Evolutionary conservation across 2,329 filamentous ascomycete genomes (phyloP), one percentile per base, ranked within the genome.

Genomic region (Exophiala bonariae): DNA sequence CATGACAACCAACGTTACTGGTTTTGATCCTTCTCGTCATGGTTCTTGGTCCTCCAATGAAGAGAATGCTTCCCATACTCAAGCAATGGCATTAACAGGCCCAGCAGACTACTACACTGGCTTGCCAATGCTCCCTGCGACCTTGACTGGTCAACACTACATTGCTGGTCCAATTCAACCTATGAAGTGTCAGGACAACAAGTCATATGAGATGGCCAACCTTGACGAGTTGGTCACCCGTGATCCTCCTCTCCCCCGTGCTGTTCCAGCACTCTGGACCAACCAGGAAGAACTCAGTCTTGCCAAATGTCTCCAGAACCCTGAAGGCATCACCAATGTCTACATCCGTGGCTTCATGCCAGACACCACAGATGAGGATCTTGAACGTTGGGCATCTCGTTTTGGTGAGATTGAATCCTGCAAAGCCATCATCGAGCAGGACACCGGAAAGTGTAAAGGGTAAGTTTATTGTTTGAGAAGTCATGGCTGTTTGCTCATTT

Each of bases 281-380:
- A 90, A 87, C 47, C 89, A 89, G 20, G 85, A 85, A 18, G 91
- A 92, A 47, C 88, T 96, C 77, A 91, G 87, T 33, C 81, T 97
- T 20, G 92, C 96, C 55, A 91, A 96, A 68, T 95, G 91, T 63
- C 77, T 99, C 39, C 89, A 96, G 71, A 97, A 97, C 63, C 87
- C 90, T 49, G 93, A 87, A 38, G 91, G 91, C 35, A 96, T 97
- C 64, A 93, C 90, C 55, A 99, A 99, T 63, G 92, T 99, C 56
- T 99, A 99, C 75, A 96, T 99, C 56, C 89, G 93, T 52, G 95
- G 95, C 14, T 85, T 99, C 54, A 87, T 95, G 55, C 92, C 93
- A 0, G 92, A 95, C 60, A 99, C 92, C 1, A 93, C 95, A 39
- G 93, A 99, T 62, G 87, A 95, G 40, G 85, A 95, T 64, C 76